Conservation (phyloP, 352 stramenopile species). For the Phytopythium ostracodes region DNA sequence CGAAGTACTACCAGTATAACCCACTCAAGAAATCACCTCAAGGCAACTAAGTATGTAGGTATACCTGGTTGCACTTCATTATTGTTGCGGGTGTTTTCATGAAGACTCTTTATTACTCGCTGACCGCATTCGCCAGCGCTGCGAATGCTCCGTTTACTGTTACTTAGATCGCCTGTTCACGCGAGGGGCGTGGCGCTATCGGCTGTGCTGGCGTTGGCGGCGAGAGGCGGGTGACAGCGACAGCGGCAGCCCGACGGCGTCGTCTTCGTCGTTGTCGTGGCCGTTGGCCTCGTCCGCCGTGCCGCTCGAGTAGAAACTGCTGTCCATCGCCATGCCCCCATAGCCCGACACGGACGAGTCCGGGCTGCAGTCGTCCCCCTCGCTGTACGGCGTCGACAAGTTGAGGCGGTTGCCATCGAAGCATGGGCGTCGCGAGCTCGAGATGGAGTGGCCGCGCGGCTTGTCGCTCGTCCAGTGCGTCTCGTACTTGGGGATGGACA, state of each 20-base stretch:
- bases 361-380: conserved; percentile 42
- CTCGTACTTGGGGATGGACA: conserved; percentile 22
- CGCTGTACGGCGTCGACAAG: conserved; percentile 28
- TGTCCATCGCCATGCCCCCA: conserved; percentile 8
- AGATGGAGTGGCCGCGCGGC: conserved; percentile 46
- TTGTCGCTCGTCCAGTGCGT: conserved; percentile 35
- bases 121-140: too few species aligned
- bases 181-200: conserved; percentile 2
- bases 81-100: too few species aligned
- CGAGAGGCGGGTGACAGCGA: neutral
- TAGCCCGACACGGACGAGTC: conserved; percentile 14
- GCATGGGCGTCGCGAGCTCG: conserved; percentile 15
- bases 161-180: neutral
- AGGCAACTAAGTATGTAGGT: too few species aligned
- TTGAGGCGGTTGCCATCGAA: conserved; percentile 12
- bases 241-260: conserved; percentile 2
- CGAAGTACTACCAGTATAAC: too few species aligned
- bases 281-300: conserved; percentile 5
- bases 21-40: too few species aligned
- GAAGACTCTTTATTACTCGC: too few species aligned
- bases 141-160: too few species aligned
- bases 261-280: neutral
- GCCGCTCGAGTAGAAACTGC: conserved; percentile 11
- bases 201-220: neutral
- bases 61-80: neutral